These are phyloP conservation scores for Pleomassaria siparia DNA, from an alignment of 2,329 filamentous ascomycete species.

Conservation along the genomic window DNA sequence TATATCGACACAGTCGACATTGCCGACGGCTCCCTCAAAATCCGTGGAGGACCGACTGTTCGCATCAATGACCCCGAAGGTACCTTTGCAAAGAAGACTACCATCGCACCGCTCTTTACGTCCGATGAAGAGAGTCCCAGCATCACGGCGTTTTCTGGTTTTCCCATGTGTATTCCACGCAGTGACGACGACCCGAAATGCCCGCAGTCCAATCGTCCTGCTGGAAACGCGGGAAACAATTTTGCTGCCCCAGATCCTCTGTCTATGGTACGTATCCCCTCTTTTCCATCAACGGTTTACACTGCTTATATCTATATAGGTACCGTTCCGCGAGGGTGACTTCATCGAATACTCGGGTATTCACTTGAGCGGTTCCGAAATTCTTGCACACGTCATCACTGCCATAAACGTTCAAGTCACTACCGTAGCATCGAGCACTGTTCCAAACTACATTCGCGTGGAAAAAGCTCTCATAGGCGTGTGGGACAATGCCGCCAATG, in stretches of 20 bases:
- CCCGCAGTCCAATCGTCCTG: conserved; percentile 39
- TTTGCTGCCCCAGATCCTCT: conserved; percentile 40
- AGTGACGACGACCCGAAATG: conserved; percentile 41
- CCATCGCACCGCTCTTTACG: conserved; percentile 41
- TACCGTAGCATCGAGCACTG: conserved; percentile 29
- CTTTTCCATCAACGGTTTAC: neutral
- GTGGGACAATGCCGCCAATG: conserved; percentile 34
- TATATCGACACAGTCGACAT: conserved; percentile 39
- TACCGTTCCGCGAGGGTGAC: conserved; percentile 44
- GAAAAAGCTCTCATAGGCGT: conserved; percentile 48
- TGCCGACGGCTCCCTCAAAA: conserved; percentile 38
- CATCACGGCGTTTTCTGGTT: conserved; percentile 53
- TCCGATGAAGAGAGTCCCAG: conserved; percentile 54
- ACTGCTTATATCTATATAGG: neutral
- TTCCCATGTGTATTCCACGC: conserved; percentile 56
- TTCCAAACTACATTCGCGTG: conserved; percentile 45
- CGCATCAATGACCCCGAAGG: conserved; percentile 51
- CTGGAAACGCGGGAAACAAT: conserved; percentile 27
- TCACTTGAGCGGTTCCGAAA: conserved; percentile 28
- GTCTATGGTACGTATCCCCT: conserved; percentile 40
- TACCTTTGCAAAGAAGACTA: conserved; percentile 45
- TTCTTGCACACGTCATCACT: conserved; percentile 42
- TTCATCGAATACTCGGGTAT: conserved; percentile 46
- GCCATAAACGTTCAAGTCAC: conserved; percentile 46
- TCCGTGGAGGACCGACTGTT: conserved; percentile 41